Base-by-base conservation (phyloP, 169 alveolate species). In the Neospora caninum region DNA sequence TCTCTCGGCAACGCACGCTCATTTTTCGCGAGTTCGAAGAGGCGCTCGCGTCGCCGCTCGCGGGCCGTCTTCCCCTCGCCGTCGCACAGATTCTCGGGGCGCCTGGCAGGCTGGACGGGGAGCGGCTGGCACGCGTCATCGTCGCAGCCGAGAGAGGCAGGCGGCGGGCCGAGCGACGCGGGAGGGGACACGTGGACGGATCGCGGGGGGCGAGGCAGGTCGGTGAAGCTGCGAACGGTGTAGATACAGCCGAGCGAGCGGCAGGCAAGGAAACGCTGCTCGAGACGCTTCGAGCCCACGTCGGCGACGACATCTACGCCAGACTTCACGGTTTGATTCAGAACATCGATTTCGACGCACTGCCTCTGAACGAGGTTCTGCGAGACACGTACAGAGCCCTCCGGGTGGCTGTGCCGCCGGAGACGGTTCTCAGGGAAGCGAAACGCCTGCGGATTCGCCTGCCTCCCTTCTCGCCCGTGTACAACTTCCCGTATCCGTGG, bases 401-500 rank as follows among this genome's bases (percentile, higher is more conserved):
- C n/a, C 43, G 41, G 41, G 69, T 18, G n/a, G 2, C 64, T 29
- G 89, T 42, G 25, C 89, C 29, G 36, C 41, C 67, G 64, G 64
- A 82, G 64, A 0, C 16, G 38, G 38, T 41, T 36, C 41, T 82
- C 39, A 13, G 89, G 64, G 41, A 82, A 31, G 67, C 53, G 34
- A 42, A 9, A 67, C 89, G 10, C 2, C 89, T 41, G 43, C n/a
- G 41, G 7, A 82, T 82, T 25, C 64, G 89, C 41, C 89, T 82
- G 53, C 89, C 89, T 1, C 89, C 89, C 41, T 82, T 82, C 64
- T 82, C 89, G 27, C 89, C 89, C 7, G 89, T 82, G 6, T 82
- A 82, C 89, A 38, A 82, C 89, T 82, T 29, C 38, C 89, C 89
- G 53, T 82, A 20, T 36, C 89, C 89, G 25, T 82, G 89, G 89